Evolutionary conservation across 1,284 basidiomycete genomes (phyloP).

Genomic region (Malassezia brasiliensis): DNA sequence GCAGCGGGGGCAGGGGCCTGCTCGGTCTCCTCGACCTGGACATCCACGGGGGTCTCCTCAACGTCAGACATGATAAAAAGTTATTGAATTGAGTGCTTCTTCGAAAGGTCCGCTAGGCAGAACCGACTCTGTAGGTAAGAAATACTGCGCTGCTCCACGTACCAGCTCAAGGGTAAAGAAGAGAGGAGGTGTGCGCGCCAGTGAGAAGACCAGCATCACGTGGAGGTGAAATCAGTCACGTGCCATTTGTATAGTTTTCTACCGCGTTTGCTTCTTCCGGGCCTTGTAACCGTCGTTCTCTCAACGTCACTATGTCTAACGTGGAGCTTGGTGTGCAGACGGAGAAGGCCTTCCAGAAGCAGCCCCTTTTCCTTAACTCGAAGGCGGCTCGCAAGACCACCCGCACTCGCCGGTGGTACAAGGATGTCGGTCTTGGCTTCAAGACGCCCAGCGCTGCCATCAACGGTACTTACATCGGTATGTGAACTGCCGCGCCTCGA

Average conservation of each 20-base stretch:
- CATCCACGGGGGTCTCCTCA: slow-evolving; percentile 51
- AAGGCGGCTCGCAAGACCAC: slow-evolving; percentile 84
- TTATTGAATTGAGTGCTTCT: slow-evolving; percentile 32
- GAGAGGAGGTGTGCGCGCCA: not conserved
- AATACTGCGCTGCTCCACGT: not conserved
- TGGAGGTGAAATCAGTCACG: not conserved
- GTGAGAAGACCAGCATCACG: not conserved
- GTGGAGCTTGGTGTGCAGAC: slow-evolving; percentile 46
- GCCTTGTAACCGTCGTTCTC: slow-evolving; percentile 13
- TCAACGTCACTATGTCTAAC: slow-evolving; percentile 40
- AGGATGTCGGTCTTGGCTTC: slow-evolving; percentile 52
- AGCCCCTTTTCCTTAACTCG: slow-evolving; percentile 94
- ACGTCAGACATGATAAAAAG: slow-evolving; percentile 45
- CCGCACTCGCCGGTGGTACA: slow-evolving; percentile 97
- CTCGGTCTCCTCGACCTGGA: slow-evolving; percentile 62
- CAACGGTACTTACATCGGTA: slow-evolving; percentile 83
- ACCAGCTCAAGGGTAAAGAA: slow-evolving; percentile 19
- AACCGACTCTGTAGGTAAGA: slow-evolving; percentile 15
- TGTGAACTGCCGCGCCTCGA: slow-evolving; percentile 12
- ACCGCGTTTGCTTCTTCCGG: slow-evolving; percentile 21
- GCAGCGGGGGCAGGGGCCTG: slow-evolving; percentile 58
- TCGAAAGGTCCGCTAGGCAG: slow-evolving; percentile 38
- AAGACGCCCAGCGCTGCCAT: slow-evolving; percentile 88
- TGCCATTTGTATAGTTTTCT: slow-evolving; percentile 6
- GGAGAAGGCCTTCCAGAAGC: slow-evolving; percentile 64